Evolutionary conservation across 1,139 yeast genomes (phyloP).

Genomic region (Wickerhamiella infanticola): DNA sequence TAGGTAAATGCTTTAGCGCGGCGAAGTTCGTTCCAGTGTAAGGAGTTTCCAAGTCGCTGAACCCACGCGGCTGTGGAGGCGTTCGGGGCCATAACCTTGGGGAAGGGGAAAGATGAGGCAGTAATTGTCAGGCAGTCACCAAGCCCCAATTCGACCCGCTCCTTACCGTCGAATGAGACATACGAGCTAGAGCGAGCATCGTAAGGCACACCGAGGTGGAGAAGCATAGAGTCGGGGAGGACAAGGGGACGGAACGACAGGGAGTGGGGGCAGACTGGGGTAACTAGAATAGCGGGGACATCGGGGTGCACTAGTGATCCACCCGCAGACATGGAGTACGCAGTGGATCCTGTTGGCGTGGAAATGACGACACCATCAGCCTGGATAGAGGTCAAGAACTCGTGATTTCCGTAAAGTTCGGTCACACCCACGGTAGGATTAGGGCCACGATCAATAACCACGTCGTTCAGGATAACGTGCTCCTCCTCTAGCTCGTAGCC

Average conservation of each 20-base stretch:
- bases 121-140: constrained; percentile 62
- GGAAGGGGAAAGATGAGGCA: constrained; percentile 62
- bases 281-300: constrained; percentile 61
- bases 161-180: constrained; percentile 73
- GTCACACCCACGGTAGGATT: constrained; percentile 63
- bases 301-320: constrained; percentile 82
- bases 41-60: constrained; percentile 30
- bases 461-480: constrained; percentile 65
- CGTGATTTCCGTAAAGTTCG: constrained; percentile 63
- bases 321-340: constrained; percentile 74
- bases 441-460: constrained; percentile 74
- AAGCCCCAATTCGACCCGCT: constrained; percentile 44
- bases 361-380: constrained; percentile 79
- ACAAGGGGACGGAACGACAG: constrained; percentile 70
- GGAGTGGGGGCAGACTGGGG: constrained; percentile 80
- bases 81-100: constrained; percentile 33
- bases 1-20: constrained; percentile 21
- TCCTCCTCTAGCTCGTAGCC: constrained; percentile 18
- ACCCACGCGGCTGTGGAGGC: constrained; percentile 32
- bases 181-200: constrained; percentile 57
- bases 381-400: constrained; percentile 64
- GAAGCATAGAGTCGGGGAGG: constrained; percentile 53
- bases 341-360: constrained; percentile 87
- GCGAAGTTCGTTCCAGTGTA: constrained; percentile 42
- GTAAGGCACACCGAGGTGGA: constrained; percentile 54